A percentile compares a stretch with the other conserved stretches of the same genome.
phyloP scores from a whole-genome alignment of 176 grass and related monocot species.

The Themeda triandra region DNA sequence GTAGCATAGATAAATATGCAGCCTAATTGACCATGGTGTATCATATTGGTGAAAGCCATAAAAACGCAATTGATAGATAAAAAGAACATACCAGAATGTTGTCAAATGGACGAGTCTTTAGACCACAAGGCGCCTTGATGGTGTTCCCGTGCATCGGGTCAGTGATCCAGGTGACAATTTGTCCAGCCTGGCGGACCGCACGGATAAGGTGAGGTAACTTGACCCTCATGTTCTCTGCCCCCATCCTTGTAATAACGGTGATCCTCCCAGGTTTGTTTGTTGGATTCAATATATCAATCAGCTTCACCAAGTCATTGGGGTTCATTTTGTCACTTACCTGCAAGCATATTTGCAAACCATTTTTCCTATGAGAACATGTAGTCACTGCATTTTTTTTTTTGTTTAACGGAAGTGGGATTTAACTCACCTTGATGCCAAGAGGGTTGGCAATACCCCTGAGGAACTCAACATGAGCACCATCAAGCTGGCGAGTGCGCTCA shows the following conservation, averaged over 20 bases:
- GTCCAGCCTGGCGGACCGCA: conserved; percentile 74
- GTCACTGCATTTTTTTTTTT: neutral
- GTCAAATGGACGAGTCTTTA: conserved; percentile 93
- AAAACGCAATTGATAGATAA: neutral
- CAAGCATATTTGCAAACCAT: neutral
- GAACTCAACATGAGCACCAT: conserved; percentile 86
- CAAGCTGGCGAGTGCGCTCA: conserved; percentile 87
- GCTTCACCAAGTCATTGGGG: conserved; percentile 73
- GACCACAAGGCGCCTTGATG: conserved; percentile 21
- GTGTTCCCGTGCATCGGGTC: too few relatives aligned
- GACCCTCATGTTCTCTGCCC: conserved; percentile 89
- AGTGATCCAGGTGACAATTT: conserved; percentile 49
- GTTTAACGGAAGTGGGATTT: neutral
- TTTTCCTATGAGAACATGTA: neutral
- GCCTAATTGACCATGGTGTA: neutral
- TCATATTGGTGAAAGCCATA: neutral
- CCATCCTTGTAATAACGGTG: conserved; percentile 80
- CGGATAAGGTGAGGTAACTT: conserved; percentile 87
- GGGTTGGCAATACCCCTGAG: conserved; percentile 81
- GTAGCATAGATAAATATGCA: neutral
- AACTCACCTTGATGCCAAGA: conserved; percentile 75
- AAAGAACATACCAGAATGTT: conserved; percentile 57
- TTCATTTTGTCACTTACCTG: conserved; percentile 94
- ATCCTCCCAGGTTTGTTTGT: conserved; percentile 77
- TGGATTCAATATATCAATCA: conserved; percentile 88